Evolutionary conservation across 2,329 filamentous ascomycete genomes (phyloP).

Genomic region (Sporothrix sp.): DNA sequence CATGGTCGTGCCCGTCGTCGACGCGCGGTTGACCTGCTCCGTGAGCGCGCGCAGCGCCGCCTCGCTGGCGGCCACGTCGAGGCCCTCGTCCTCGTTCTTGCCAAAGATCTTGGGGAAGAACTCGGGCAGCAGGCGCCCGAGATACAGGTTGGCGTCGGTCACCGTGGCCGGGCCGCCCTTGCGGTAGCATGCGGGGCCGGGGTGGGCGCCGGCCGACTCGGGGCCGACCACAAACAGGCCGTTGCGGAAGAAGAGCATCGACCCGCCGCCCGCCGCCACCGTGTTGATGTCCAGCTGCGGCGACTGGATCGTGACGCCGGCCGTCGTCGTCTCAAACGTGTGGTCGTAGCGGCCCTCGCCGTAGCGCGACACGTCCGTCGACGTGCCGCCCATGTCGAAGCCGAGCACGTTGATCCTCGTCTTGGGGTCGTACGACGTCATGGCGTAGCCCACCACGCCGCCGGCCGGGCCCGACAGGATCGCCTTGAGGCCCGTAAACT

Average conservation of each 20-base stretch:
- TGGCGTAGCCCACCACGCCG: conserved; percentile 84
- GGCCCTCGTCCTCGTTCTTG: conserved; percentile 69
- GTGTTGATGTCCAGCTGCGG: conserved; percentile 93
- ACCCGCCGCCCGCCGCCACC: conserved; percentile 82
- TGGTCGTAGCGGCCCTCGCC: conserved; percentile 81
- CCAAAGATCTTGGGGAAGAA: conserved; percentile 97
- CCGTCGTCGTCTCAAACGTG: conserved; percentile 69
- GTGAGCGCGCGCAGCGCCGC: conserved; percentile 67
- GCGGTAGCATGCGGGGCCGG: conserved; percentile 81
- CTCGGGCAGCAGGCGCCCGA: conserved; percentile 74
- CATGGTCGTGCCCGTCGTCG: conserved; percentile 52
- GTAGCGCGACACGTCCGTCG: conserved; percentile 83
- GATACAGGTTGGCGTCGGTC: conserved; percentile 84
- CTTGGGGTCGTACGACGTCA: conserved; percentile 77
- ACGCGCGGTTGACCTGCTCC: conserved; percentile 65
- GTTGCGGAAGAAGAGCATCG: conserved; percentile 76
- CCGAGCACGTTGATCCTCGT: conserved; percentile 83
- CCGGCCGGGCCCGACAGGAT: conserved; percentile 88
- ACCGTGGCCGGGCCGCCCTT: conserved; percentile 84
- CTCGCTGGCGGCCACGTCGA: conserved; percentile 68
- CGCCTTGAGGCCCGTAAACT: conserved; percentile 74
- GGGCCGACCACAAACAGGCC: conserved; percentile 86
- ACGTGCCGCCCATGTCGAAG: conserved; percentile 93
- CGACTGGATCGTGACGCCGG: conserved; percentile 87
- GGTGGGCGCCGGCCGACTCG: conserved; percentile 80